Percentiles rank a stretch among this genome's conserved stretches.
These are phyloP conservation scores for Phytophthora citricola DNA, from an alignment of 352 stramenopile genomes.

Conservation along the genomic window DNA sequence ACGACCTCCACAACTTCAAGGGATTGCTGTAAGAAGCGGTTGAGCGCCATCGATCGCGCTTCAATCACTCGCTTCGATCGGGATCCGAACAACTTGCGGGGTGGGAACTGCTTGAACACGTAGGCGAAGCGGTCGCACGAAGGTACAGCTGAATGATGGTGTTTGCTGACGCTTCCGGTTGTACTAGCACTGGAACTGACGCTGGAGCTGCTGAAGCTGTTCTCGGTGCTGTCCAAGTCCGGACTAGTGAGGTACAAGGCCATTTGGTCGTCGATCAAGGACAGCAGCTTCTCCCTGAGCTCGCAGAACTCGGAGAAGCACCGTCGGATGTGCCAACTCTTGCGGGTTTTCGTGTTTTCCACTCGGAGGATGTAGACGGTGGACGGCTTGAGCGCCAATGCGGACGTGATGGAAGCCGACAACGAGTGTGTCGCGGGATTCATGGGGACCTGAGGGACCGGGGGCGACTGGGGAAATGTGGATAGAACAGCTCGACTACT, in stretches of 20 bases:
- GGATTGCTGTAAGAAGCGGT: slow-evolving; percentile 66
- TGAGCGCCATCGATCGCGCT: slow-evolving; percentile 63
- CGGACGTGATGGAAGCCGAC: slow-evolving; percentile 69
- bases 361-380: slow-evolving; percentile 79
- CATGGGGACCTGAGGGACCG: slow-evolving; percentile 36
- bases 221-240: slow-evolving; percentile 24
- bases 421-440: slow-evolving; percentile 53
- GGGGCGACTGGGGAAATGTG: slow-evolving; percentile 25
- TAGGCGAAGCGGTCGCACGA: slow-evolving; percentile 56
- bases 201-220: slow-evolving; percentile 25
- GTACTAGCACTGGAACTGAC: slow-evolving; percentile 29
- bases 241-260: slow-evolving; percentile 34
- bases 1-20: slow-evolving; percentile 62
- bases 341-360: slow-evolving; percentile 48
- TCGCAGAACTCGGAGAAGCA: slow-evolving; percentile 84
- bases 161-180: slow-evolving; percentile 23
- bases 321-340: slow-evolving; percentile 69
- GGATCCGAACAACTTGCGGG: slow-evolving; percentile 68
- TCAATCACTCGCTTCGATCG: slow-evolving; percentile 76
- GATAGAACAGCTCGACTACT: slow-evolving; percentile 1
- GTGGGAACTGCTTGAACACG: slow-evolving; percentile 73
- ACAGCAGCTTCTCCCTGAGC: slow-evolving; percentile 70
- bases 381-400: slow-evolving; percentile 72
- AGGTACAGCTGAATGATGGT: slow-evolving; percentile 20
- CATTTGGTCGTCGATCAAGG: slow-evolving; percentile 59